Base-by-base conservation (phyloP, 768 basidiomycete genomes). In the Lactarius psammicola region DNA sequence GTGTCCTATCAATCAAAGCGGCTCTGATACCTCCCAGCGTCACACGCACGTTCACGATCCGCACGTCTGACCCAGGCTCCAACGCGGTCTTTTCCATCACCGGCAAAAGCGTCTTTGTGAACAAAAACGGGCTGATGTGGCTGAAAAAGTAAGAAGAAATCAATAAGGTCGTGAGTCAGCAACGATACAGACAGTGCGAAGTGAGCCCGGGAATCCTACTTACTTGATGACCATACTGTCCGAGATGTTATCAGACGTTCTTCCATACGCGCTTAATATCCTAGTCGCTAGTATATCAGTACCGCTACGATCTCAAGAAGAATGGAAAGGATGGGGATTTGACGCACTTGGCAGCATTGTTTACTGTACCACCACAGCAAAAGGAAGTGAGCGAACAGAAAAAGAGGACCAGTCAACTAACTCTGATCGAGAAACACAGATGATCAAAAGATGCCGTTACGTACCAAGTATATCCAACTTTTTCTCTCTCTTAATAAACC, bases 91-190 rank as follows among this genome's bases (percentile, higher is more conserved):
- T 73, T 46, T 74, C 75, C 56, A 88, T 70, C 2, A 87, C 71
- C 2, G 87, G 84, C 42, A 87, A 76, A 8, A 88, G 78, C 4
- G 80, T 78, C 26, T 78, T 74, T 10, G 85, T 87, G 66, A 88
- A 80, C 17, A 82, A 79, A 62, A 85, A 72, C 73, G 85, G 85
- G 75, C 84, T 60, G 75, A 89, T 67, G 76, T 84, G 76, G 74
- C 84, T 74, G 11, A 23, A 23, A 46, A 33, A 76, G 20, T 26
- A 20, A 6, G 73, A 54, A 54, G 44, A 46, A 46, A 46, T 18
- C 18, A 44, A 46, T 7, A 44, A 46, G 4, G 42, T 44, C 20
- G 20, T 20, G 18, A 44, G 42, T 44, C 20, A n/a, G 42, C 42
- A n/a, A 44, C 20, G 51, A 53, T 17, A 17, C 9, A 17, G 53